Evolutionary conservation across 768 basidiomycete species (phyloP), one percentile per base, ranked within the genome.

Genomic region (Calocera viscosa): DNA sequence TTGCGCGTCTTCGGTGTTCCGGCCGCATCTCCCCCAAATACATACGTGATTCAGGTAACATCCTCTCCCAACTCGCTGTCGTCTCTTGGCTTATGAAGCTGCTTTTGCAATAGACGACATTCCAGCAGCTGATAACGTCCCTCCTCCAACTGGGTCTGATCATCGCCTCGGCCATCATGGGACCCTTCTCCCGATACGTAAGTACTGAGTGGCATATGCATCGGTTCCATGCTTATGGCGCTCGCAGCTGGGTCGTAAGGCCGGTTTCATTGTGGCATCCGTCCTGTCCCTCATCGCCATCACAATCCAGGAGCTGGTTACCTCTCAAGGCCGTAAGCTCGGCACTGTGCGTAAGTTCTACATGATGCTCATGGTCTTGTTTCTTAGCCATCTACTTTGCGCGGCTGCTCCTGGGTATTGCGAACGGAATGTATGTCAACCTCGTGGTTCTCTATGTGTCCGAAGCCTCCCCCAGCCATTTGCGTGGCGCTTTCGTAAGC

Each of bases 121-220:
- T 71, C 35, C 70, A 71, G 49, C 70, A 71, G 49, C 65, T 71
- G 19, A 71, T 71, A 49, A 71, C 70, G 1, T 67, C 66, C 22
- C 64, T 71, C 32, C 70, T 71, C 3, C 70, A 71, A 70, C 69
- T 71, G 16, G 70, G 70, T 40, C 65, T 71, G 2, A 69, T 71
- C 38, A 32, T 32, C n/a, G 67, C 69, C 1, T 64, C 49, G 17
- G 39, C 64, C 35, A 11, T 60, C 30, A 49, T 69, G 30, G 66
- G 65, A 7, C 65, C 35, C 28, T 70, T 66, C 24, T 69, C 64
- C 22, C 16, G 30, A 1, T 68, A 34, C 35, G 30, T 35, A 26
- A 19, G 53, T 53, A 28, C 8, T 24, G 8, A 47, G 19, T 47
- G 5, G 8, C 8, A 47, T 47, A 7, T 17, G 43, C 16, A 19